phyloP scores from a whole-genome alignment of 108 stramenopile species.

The Hondaea fermentalgiana region DNA sequence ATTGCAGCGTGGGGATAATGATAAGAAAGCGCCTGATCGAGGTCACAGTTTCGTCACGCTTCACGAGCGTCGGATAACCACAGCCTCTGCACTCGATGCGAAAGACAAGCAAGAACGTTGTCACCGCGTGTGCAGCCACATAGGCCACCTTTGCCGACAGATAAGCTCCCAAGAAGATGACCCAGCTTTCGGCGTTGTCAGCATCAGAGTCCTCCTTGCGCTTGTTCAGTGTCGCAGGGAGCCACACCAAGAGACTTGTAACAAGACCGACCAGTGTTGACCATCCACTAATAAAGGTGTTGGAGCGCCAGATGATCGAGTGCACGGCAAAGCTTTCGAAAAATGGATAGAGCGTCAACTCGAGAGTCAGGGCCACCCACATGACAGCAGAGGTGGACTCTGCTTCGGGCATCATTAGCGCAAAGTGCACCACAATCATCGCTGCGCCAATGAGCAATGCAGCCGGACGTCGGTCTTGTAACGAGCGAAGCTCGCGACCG shows the following conservation, averaged over 20 bases:
- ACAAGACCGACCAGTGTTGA: neutral
- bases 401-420: neutral
- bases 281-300: neutral
- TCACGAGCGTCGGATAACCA: too few species aligned
- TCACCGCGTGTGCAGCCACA: neutral
- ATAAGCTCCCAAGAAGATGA: neutral
- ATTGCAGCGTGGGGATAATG: neutral
- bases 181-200: neutral
- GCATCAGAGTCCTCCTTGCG: neutral
- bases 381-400: neutral
- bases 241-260: neutral
- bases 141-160: neutral
- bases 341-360: neutral
- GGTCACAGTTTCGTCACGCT: too few species aligned
- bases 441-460: neutral
- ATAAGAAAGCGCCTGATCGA: neutral
- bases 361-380: neutral
- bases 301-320: neutral
- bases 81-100: neutral
- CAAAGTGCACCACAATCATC: neutral
- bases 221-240: neutral
- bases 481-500: neutral
- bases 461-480: neutral
- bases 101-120: neutral
- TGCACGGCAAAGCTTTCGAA: neutral